Conservation (phyloP, 805 yeast species). For the Nakazawaea laoshanensis region DNA sequence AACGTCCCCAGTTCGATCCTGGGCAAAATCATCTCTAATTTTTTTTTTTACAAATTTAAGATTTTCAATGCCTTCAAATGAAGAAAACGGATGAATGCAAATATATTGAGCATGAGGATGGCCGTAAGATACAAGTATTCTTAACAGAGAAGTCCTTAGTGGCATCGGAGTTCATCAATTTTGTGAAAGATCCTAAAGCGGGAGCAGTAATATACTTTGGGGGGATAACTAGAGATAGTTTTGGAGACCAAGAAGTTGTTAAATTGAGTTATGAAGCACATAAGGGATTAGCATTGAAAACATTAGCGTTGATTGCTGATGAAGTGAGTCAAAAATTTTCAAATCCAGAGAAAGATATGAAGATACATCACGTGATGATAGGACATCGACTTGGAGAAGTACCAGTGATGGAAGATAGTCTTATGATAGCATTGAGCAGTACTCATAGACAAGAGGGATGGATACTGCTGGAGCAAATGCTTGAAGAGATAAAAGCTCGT, state of each 20-base stretch:
- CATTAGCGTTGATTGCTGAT: conserved; percentile 26
- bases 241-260: conserved; percentile 30
- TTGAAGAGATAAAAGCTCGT: conserved; percentile 33
- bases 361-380: conserved; percentile 28
- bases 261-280: conserved; percentile 39
- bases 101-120: not conserved
- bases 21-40: conserved; percentile 84
- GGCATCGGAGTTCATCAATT: conserved; percentile 19
- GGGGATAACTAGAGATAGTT: conserved; percentile 39
- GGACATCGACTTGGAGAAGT: conserved; percentile 40
- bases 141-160: conserved; percentile 17
- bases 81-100: not conserved
- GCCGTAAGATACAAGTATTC: conserved; percentile 14
- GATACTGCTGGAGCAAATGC: conserved; percentile 32
- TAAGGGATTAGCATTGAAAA: conserved; percentile 27
- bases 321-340: conserved; percentile 21
- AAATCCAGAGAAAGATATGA: conserved; percentile 12
- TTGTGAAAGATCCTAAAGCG: conserved; percentile 32
- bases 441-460: conserved; percentile 41
- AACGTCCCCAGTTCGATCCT: conserved; percentile 99
- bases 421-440: conserved; percentile 33
- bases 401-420: conserved; percentile 37
- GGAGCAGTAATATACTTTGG: conserved; percentile 44
- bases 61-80: not conserved
- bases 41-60: not conserved